A percentile compares a stretch with the other conserved stretches of the same genome.
Conservation (phyloP, 1,284 basidiomycete genomes). For the Neonothopanus nambi region DNA sequence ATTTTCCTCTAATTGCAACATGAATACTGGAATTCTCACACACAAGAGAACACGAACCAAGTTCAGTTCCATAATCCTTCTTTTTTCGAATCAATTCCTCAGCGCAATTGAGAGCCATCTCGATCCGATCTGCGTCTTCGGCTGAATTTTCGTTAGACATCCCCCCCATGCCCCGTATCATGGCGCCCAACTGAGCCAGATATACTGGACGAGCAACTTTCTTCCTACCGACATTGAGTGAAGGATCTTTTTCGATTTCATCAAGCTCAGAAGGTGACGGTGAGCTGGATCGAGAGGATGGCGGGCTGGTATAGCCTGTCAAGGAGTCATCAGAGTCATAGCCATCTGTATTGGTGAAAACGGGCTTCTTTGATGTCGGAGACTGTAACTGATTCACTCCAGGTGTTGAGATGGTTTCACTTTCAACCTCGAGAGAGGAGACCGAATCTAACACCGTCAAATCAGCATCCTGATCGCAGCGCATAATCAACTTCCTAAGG, state of each 20-base stretch:
- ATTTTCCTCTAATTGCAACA: constrained; percentile 69
- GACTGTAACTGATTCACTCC: background rate
- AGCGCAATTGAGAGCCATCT: constrained; percentile 76
- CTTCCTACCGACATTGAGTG: constrained; percentile 63
- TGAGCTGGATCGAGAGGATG: constrained; percentile 75
- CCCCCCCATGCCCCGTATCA: constrained; percentile 56
- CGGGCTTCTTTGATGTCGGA: background rate
- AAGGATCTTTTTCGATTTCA: constrained; percentile 85
- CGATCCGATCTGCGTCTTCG: constrained; percentile 73
- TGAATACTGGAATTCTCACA: background rate
- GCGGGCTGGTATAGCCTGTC: constrained; percentile 68
- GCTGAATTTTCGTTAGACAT: constrained; percentile 54
- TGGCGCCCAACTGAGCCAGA: constrained; percentile 73
- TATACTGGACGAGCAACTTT: constrained; percentile 80
- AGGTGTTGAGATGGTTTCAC: background rate
- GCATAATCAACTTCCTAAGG: constrained; percentile 52
- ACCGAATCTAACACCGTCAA: constrained; percentile 22
- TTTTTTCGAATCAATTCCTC: constrained; percentile 85
- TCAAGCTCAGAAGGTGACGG: constrained; percentile 79
- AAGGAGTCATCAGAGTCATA: constrained; percentile 85
- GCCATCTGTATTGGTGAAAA: constrained; percentile 24
- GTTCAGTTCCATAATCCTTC: constrained; percentile 78
- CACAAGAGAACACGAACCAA: constrained; percentile 53
- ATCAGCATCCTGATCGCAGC: constrained; percentile 52
- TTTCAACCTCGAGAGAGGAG: background rate